Evolutionary conservation across 106 monocot genomes (phyloP).

Genomic region (Agapanthus africanus): DNA sequence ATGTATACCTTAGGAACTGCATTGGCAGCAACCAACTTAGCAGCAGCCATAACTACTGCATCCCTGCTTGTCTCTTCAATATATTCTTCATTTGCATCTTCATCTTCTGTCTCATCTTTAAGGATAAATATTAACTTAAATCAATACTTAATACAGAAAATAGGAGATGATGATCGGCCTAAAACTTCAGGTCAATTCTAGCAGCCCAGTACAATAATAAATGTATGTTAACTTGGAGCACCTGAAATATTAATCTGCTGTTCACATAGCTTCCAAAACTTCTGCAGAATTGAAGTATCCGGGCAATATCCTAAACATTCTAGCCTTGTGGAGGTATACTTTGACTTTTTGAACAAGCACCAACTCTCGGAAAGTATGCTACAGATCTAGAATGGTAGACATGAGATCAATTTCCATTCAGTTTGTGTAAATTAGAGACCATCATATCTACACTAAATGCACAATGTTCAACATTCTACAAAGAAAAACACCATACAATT

Average conservation of each 20-base stretch:
- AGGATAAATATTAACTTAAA: neutral
- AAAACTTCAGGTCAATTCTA: neutral
- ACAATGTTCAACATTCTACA: neutral
- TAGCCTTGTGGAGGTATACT: constrained; percentile 54
- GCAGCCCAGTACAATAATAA: neutral
- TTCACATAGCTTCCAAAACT: constrained; percentile 89
- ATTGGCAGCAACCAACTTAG: constrained; percentile 61
- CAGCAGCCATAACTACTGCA: constrained; percentile 74
- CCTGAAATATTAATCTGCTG: constrained; percentile 67
- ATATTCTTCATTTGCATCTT: constrained; percentile 92
- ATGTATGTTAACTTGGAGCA: constrained; percentile 7
- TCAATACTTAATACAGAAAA: constrained; percentile 4
- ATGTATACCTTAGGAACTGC: constrained; percentile 55
- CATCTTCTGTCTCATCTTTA: constrained; percentile 98
- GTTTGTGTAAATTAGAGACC: neutral
- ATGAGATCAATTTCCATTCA: constrained; percentile 2
- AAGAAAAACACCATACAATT: neutral
- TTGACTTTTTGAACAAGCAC: constrained; percentile 80
- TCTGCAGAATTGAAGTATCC: constrained; percentile 32
- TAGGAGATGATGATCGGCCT: neutral
- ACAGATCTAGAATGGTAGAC: constrained; percentile 37
- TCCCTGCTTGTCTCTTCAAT: constrained; percentile 84
- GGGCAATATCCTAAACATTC: constrained; percentile 73
- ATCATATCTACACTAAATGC: neutral
- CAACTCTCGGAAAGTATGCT: constrained; percentile 74